A percentile compares a stretch with the other conserved stretches of the same genome.
Evolutionary conservation across 345 rosid species (phyloP).

Genomic region (Camelina laxa): DNA sequence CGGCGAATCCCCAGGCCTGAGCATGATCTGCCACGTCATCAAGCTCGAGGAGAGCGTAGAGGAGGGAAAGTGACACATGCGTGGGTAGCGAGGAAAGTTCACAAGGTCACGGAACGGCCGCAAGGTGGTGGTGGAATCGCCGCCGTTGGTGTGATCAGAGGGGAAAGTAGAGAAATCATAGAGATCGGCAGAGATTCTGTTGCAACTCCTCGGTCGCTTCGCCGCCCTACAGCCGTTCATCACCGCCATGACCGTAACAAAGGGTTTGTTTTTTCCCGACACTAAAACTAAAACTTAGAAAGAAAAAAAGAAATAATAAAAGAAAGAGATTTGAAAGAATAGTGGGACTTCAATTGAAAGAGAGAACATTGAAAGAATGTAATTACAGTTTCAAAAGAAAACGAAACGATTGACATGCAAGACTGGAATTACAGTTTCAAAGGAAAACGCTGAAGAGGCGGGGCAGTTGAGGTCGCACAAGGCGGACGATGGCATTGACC

Average conservation of each 20-base stretch:
- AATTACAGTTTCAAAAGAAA: no score
- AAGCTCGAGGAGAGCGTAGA: slow-evolving; percentile 58
- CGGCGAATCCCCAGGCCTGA: slow-evolving; percentile 54
- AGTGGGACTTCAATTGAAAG: no score
- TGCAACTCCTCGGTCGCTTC: slow-evolving; percentile 55
- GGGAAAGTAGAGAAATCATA: slow-evolving; percentile 57
- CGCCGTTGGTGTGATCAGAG: slow-evolving; percentile 27
- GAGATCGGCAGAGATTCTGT: slow-evolving; percentile 58
- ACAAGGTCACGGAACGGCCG: slow-evolving; percentile 57
- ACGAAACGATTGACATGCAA: no score
- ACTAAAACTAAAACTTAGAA: not conserved
- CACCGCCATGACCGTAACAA: slow-evolving; percentile 39
- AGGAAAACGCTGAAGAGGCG: no score
- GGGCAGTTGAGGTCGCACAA: no score
- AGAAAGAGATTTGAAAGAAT: not conserved
- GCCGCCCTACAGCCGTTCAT: slow-evolving; percentile 51
- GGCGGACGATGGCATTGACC: no score
- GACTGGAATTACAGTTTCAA: no score
- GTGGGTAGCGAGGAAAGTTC: slow-evolving; percentile 55
- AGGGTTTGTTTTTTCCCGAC: slow-evolving; percentile 5
- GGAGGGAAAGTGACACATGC: slow-evolving; percentile 54
- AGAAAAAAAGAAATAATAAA: not conserved
- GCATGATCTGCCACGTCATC: slow-evolving; percentile 64
- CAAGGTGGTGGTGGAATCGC: not conserved
- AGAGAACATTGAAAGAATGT: no score